Evolutionary conservation across 345 rosid genomes (phyloP).

Genomic region (Corchorus olitorius): DNA sequence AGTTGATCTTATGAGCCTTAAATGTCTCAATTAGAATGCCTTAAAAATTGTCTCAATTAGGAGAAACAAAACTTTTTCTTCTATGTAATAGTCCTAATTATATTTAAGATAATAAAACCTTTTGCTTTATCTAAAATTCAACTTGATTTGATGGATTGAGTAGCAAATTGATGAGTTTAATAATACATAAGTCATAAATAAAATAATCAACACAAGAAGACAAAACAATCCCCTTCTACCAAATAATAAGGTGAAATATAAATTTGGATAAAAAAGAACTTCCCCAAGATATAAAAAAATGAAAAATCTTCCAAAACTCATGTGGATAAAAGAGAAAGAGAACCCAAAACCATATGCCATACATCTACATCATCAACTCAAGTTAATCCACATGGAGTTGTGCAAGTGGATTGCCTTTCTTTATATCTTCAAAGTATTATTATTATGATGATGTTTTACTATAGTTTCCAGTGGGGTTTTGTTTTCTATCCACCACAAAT

Average conservation of each 20-base stretch:
- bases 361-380: background rate
- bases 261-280: background rate
- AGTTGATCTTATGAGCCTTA: background rate
- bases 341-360: background rate
- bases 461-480: background rate
- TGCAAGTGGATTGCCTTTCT: conserved; percentile 2
- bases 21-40: background rate
- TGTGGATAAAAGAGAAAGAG: background rate
- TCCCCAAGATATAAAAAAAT: too few relatives aligned
- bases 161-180: background rate
- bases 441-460: background rate
- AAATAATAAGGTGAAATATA: background rate
- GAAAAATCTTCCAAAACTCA: background rate
- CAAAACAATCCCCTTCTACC: background rate
- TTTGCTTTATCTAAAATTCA: background rate
- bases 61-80: too few relatives aligned
- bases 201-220: background rate
- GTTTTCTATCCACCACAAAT: background rate
- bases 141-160: background rate
- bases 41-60: background rate
- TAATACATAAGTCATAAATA: background rate
- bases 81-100: too few relatives aligned
- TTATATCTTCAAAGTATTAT: background rate
- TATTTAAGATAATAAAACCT: too few relatives aligned
- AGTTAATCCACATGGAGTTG: background rate